Base-by-base conservation (phyloP, 495 filamentous ascomycete genomes). In the Symbiotaphrina buchneri region DNA sequence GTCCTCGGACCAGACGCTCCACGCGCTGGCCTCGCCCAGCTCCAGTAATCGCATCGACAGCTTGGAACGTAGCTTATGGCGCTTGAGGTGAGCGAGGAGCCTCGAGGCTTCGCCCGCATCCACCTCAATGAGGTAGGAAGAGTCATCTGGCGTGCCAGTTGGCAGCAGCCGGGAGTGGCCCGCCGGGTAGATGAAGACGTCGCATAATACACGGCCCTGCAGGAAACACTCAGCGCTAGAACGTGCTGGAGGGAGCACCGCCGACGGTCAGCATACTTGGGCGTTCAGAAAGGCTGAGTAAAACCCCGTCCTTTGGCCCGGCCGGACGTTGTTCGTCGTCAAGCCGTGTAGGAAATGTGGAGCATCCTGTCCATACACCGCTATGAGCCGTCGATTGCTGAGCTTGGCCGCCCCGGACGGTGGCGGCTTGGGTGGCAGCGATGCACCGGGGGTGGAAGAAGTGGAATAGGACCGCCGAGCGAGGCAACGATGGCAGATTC, bases 201-300 rank as follows among this genome's bases (percentile, higher is more conserved):
- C 87, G 50, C 83, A 66, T 17, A 94, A 55, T 6, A 94, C 58
- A 24, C 80, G 63, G 26, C 87, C 84, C 39, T 73, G n/a, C n/a
- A n/a, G n/a, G n/a, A n/a, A n/a, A n/a, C n/a, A n/a, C n/a, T n/a
- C n/a, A n/a, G n/a, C n/a, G n/a, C n/a, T n/a, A n/a, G n/a, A n/a
- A n/a, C n/a, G n/a, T n/a, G n/a, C n/a, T n/a, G n/a, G n/a, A n/a
- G n/a, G n/a, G n/a, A n/a, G n/a, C n/a, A n/a, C n/a, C n/a, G n/a
- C n/a, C 8, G 16, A 7, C 8, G 10, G 25, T 27, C 11, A 17
- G 11, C 32, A 16, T 35, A 36, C 34, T 10, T 38, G 65, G 13
- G 81, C 80, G 40, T 71, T 91, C 8, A 97, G 63, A 44, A 97
- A 93, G 1, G 70, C 77, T 15, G 66, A 56, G 53, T 90, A 94